Percentiles rank a stretch among this genome's conserved stretches.
phyloP scores from a whole-genome alignment of 1,139 yeast genomes.

The Yamadazyma mexicana region DNA sequence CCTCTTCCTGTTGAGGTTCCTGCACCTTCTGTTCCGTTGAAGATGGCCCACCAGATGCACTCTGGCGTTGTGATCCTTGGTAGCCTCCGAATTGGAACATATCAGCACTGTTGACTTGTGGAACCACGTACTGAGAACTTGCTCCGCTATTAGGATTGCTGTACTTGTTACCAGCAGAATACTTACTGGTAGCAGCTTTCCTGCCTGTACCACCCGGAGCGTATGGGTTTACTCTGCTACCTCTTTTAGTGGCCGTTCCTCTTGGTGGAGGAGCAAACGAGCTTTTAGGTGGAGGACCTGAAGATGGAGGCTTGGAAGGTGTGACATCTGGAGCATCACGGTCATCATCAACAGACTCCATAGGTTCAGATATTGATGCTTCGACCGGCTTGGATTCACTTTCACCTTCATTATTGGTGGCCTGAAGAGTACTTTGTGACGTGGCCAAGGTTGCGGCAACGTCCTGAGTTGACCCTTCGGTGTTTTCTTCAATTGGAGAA shows the following conservation, averaged over 20 bases:
- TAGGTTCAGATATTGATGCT: not conserved
- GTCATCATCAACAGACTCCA: not conserved
- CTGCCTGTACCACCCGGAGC: slow-evolving; percentile 30
- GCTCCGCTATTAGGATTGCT: slow-evolving; percentile 5
- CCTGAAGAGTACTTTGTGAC: not conserved
- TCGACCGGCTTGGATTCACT: not conserved
- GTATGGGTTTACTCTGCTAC: slow-evolving; percentile 35
- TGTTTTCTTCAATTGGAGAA: slow-evolving; percentile 4
- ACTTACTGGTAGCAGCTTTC: slow-evolving; percentile 12
- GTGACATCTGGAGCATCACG: not conserved
- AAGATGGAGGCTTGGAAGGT: slow-evolving; percentile 4
- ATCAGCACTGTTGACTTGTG: slow-evolving; percentile 20
- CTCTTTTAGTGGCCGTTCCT: slow-evolving; percentile 1
- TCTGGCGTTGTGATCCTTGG: not conserved
- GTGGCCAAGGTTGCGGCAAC: not conserved
- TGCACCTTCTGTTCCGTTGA: not conserved
- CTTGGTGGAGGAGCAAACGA: slow-evolving; percentile 10
- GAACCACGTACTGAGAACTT: slow-evolving; percentile 6
- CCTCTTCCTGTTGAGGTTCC: not conserved
- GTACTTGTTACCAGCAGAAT: slow-evolving; percentile 11
- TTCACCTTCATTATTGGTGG: not conserved
- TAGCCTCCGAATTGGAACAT: slow-evolving; percentile 34
- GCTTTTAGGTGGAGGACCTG: slow-evolving; percentile 9
- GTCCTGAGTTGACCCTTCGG: not conserved
- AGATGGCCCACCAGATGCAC: not conserved